Percentiles rank a stretch among this genome's conserved stretches.
phyloP scores from a whole-genome alignment of 2,329 filamentous ascomycete species.

The Trichoderma sp. region DNA sequence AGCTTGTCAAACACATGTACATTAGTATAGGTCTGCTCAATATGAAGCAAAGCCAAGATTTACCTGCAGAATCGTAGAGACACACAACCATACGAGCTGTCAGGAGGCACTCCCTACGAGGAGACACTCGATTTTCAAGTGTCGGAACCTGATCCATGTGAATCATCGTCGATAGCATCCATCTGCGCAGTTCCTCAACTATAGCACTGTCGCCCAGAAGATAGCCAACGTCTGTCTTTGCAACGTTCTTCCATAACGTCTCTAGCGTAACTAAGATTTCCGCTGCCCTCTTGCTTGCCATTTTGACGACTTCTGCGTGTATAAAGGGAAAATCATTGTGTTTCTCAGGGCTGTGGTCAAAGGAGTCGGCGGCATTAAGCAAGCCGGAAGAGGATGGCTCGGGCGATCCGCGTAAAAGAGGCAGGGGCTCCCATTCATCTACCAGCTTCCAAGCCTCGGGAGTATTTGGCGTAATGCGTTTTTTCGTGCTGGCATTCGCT shows the following conservation, averaged over 20 bases:
- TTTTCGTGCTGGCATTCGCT: neutral
- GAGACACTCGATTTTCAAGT: slow-evolving; percentile 23
- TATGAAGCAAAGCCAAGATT: neutral
- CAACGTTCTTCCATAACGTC: slow-evolving; percentile 10
- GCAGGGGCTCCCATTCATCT: slow-evolving; percentile 21
- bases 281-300: slow-evolving; percentile 11
- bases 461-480: slow-evolving; percentile 26
- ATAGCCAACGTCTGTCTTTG: slow-evolving; percentile 9
- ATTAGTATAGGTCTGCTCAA: neutral
- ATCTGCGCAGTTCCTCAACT: slow-evolving; percentile 38
- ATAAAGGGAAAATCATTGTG: slow-evolving; percentile 5
- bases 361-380: neutral
- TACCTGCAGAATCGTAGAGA: slow-evolving; percentile 58
- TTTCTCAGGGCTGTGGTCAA: neutral
- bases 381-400: neutral
- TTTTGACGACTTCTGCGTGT: slow-evolving; percentile 3
- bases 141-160: slow-evolving; percentile 46
- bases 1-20: slow-evolving; percentile 39
- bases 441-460: slow-evolving; percentile 18
- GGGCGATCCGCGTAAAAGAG: neutral
- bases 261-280: slow-evolving; percentile 31
- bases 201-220: neutral
- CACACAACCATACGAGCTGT: slow-evolving; percentile 44
- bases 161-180: slow-evolving; percentile 64
- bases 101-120: neutral